Conservation (phyloP, 768 basidiomycete species). For the Steccherinum ochraceum region DNA sequence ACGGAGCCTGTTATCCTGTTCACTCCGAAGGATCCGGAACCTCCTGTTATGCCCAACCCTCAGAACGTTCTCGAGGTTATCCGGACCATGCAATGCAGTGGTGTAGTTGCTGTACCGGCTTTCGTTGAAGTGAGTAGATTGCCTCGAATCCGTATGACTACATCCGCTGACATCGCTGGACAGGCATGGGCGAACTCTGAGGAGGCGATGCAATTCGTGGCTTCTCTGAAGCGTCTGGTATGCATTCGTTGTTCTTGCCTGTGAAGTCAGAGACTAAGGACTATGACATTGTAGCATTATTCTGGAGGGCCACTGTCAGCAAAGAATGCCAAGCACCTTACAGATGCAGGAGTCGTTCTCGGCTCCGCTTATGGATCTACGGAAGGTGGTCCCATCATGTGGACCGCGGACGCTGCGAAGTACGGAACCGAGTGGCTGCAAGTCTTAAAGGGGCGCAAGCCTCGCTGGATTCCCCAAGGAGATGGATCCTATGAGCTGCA, state of each 20-base stretch:
- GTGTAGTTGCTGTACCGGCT: constrained; percentile 7
- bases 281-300: constrained; percentile 9
- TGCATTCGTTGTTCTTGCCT: constrained; percentile 1
- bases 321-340: constrained; percentile 10
- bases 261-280: too few relatives aligned
- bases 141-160: too few relatives aligned
- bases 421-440: constrained; percentile 12
- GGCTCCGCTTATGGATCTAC: constrained; percentile 12
- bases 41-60: constrained; percentile 12
- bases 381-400: constrained; percentile 8
- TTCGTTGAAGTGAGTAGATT: constrained; percentile 7
- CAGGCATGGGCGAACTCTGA: constrained; percentile 7
- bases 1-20: constrained; percentile 6
- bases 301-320: constrained; percentile 14
- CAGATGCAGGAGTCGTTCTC: constrained; percentile 10
- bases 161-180: too few relatives aligned
- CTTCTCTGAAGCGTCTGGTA: constrained; percentile 2
- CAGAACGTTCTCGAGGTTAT: constrained; percentile 6
- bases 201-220: constrained; percentile 1
- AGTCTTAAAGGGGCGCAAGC: constrained; percentile 1
- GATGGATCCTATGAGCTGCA: constrained; percentile 14
- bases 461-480: constrained; percentile 12
- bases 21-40: constrained; percentile 5
- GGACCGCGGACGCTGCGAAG: constrained; percentile 3
- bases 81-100: not conserved